Evolutionary conservation across 768 basidiomycete species (phyloP).

Genomic region (Pleurotus tuoliensis): DNA sequence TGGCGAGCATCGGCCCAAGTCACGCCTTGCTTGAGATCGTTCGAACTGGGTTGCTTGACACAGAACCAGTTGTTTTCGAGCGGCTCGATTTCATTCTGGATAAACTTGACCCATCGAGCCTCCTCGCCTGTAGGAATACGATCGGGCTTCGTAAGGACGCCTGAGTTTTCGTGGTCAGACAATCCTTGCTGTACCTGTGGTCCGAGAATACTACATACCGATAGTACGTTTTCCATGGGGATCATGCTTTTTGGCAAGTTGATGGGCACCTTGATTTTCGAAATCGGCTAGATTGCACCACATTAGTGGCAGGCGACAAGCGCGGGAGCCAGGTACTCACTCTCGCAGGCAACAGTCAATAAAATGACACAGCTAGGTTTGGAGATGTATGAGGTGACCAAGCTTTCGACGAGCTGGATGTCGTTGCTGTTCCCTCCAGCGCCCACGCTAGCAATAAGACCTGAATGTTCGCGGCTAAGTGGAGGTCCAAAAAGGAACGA

Average conservation of each 20-base stretch:
- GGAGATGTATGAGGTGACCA: constrained; percentile 57
- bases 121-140: constrained; percentile 57
- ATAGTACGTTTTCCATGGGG: constrained; percentile 65
- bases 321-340: constrained; percentile 27
- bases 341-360: constrained; percentile 60
- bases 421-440: constrained; percentile 47
- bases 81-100: constrained; percentile 48
- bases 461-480: constrained; percentile 21
- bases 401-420: constrained; percentile 54
- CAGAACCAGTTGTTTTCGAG: constrained; percentile 59
- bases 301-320: too few species aligned
- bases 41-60: constrained; percentile 51
- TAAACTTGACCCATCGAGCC: constrained; percentile 50
- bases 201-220: constrained; percentile 35
- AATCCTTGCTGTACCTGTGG: too few species aligned
- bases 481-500: neutral
- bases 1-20: constrained; percentile 62
- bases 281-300: constrained; percentile 54
- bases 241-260: constrained; percentile 58
- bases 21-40: constrained; percentile 44
- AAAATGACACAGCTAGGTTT: constrained; percentile 62
- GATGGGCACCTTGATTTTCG: constrained; percentile 73
- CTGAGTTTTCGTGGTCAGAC: constrained; percentile 24
- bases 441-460: constrained; percentile 56
- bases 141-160: constrained; percentile 74